Conservation (phyloP, 176 grass and related monocot species). For the Musa troglodytarum region DNA sequence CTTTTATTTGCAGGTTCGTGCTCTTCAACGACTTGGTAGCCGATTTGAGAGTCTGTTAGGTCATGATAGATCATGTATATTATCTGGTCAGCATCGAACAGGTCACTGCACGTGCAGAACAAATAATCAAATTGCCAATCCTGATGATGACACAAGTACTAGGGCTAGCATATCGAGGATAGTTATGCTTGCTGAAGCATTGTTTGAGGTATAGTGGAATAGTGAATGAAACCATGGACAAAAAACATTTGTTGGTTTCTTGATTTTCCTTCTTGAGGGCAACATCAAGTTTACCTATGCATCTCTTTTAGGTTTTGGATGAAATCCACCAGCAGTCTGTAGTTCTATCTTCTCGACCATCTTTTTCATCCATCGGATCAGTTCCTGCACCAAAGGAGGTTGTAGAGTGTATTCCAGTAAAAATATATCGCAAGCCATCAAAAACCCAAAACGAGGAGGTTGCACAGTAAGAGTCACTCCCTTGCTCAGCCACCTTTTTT, state of each 20-base stretch:
- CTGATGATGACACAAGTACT: conserved; percentile 69
- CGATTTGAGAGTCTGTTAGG: conserved; percentile 85
- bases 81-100: conserved; percentile 79
- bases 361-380: conserved; percentile 84
- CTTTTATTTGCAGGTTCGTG: conserved; percentile 60
- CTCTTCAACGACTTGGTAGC: conserved; percentile 92
- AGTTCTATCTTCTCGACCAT: conserved; percentile 69
- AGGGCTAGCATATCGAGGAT: conserved; percentile 93
- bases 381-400: conserved; percentile 86
- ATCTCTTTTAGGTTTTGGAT: conserved; percentile 72
- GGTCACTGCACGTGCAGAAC: conserved; percentile 72
- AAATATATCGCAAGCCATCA: conserved; percentile 56
- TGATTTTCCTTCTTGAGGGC: background rate
- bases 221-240: background rate
- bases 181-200: conserved; percentile 89
- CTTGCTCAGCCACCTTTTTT: background rate
- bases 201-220: conserved; percentile 74
- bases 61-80: conserved; percentile 86
- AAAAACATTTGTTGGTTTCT: conserved; percentile 9
- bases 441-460: conserved; percentile 53
- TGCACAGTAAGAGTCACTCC: conserved; percentile 47
- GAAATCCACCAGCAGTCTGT: conserved; percentile 97
- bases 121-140: conserved; percentile 43
- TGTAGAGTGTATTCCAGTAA: conserved; percentile 77
- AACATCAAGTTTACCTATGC: conserved; percentile 1